Evolutionary conservation across 768 basidiomycete species (phyloP).

Genomic region (Myochromella boudieri): DNA sequence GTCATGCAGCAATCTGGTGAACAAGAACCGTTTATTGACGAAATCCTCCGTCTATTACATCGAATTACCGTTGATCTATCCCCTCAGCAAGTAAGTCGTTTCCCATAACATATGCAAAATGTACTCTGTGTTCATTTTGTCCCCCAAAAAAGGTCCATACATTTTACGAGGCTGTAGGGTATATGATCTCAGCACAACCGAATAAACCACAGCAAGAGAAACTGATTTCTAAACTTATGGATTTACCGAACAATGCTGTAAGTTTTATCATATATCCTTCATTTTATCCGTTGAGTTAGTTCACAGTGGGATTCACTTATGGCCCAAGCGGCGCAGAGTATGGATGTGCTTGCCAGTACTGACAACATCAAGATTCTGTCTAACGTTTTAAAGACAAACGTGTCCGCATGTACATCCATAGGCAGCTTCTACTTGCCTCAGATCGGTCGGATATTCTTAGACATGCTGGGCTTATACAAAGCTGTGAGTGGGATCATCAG

Average conservation of each 20-base stretch:
- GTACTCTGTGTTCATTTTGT: constrained; percentile 15
- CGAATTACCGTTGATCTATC: constrained; percentile 93
- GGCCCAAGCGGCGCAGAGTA: constrained; percentile 89
- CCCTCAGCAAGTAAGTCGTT: constrained; percentile 69
- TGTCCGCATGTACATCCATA: constrained; percentile 95
- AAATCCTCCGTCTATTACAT: constrained; percentile 89
- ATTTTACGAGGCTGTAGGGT: constrained; percentile 98
- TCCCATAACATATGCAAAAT: constrained; percentile 3
- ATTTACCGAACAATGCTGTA: constrained; percentile 94
- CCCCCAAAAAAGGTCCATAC: constrained; percentile 70
- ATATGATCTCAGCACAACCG: constrained; percentile 99
- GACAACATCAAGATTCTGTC: constrained; percentile 97
- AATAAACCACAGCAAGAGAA: constrained; percentile 97
- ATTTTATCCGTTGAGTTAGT: constrained; percentile 4
- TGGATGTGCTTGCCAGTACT: constrained; percentile 85
- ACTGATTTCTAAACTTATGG: constrained; percentile 93
- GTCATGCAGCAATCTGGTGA: constrained; percentile 99
- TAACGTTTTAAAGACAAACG: constrained; percentile 98
- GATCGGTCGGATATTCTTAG: constrained; percentile 91
- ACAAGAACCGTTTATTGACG: constrained; percentile 96
- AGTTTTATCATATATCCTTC: constrained; percentile 24
- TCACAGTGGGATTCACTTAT: constrained; percentile 94
- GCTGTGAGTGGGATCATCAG: constrained; percentile 97
- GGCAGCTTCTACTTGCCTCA: constrained; percentile 98
- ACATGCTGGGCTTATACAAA: constrained; percentile 97